phyloP scores from a whole-genome alignment of 345 rosid species.

The Moricandia moricandioides region DNA sequence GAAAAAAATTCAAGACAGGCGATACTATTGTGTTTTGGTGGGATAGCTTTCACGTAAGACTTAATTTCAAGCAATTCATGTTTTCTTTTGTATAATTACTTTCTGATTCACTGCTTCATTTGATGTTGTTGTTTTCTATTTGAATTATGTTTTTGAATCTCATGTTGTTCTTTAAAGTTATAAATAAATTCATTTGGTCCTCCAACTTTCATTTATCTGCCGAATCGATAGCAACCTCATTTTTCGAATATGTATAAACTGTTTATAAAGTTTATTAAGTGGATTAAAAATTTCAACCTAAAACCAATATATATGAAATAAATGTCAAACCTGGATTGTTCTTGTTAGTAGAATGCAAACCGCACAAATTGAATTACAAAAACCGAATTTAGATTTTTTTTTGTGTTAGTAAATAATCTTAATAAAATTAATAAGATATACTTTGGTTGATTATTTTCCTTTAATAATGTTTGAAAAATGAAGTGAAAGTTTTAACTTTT shows the following conservation, averaged over 20 bases:
- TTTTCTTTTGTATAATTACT: no score
- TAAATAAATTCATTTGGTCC: neutral
- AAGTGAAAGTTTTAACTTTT: no score
- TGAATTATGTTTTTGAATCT: no score
- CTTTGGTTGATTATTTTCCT: neutral
- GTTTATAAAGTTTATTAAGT: no score
- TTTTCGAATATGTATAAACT: neutral
- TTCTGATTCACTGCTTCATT: neutral
- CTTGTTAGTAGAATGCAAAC: neutral
- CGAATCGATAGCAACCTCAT: neutral
- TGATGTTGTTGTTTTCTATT: no score
- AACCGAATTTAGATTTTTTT: neutral
- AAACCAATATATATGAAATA: no score
- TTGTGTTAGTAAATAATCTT: neutral
- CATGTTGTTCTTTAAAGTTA: no score
- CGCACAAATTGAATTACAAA: neutral
- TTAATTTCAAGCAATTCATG: no score
- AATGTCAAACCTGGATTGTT: neutral
- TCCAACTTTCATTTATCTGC: neutral
- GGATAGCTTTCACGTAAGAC: no score
- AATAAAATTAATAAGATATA: neutral
- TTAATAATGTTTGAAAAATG: no score
- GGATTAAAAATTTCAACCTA: neutral
- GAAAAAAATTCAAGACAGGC: no score
- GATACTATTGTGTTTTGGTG: no score